These are phyloP conservation scores for Citrus unshiu DNA, from an alignment of 345 rosid species.

Conservation along the genomic window DNA sequence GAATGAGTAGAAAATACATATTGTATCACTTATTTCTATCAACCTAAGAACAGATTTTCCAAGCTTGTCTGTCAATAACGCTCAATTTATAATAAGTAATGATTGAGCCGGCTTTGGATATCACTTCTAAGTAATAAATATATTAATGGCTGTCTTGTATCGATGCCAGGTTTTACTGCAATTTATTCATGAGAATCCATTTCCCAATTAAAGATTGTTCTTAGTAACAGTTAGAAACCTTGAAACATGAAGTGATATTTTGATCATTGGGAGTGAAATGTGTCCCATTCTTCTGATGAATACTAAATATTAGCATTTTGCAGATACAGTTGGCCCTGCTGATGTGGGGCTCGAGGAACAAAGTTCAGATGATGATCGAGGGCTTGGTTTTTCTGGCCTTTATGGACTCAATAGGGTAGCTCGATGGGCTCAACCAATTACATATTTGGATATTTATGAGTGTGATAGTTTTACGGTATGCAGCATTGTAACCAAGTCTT, in stretches of 20 bases:
- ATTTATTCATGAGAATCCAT: neutral
- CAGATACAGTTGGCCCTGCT: slow-evolving; percentile 71
- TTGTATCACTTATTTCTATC: neutral
- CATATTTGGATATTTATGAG: slow-evolving; percentile 70
- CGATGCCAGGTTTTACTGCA: neutral
- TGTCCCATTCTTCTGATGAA: neutral
- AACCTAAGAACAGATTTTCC: neutral
- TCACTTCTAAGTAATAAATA: neutral
- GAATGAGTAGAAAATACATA: neutral
- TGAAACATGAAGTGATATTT: neutral
- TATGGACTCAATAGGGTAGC: slow-evolving; percentile 45
- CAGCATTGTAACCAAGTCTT: neutral
- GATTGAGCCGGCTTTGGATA: neutral
- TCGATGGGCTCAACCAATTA: slow-evolving; percentile 91
- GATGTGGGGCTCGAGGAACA: slow-evolving; percentile 82
- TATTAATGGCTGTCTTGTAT: neutral
- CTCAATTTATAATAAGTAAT: neutral
- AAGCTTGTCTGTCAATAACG: neutral
- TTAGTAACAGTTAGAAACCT: neutral
- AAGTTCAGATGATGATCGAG: slow-evolving; percentile 75
- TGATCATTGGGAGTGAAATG: neutral
- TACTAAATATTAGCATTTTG: slow-evolving; percentile 10
- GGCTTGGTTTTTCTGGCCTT: slow-evolving; percentile 68
- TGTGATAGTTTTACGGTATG: slow-evolving; percentile 70
- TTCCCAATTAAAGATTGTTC: neutral